These are phyloP conservation scores for Cicer bijugum DNA, from an alignment of 306 rosid genomes.

Conservation along the genomic window DNA sequence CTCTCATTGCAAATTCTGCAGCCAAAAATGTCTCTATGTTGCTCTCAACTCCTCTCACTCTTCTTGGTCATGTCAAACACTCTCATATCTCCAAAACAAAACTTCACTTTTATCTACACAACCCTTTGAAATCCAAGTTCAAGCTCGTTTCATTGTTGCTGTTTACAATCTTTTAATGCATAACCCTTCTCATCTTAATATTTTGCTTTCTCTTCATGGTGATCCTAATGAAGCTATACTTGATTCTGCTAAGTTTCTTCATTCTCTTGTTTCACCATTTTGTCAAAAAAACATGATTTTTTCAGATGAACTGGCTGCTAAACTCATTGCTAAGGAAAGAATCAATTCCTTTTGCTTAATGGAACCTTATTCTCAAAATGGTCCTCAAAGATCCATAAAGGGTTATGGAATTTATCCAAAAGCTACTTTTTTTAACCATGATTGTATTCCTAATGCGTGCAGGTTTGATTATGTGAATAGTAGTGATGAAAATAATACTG, in stretches of 20 bases:
- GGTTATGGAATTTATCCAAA: constrained; percentile 64
- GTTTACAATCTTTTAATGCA: constrained; percentile 50
- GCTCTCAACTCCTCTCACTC: constrained; percentile 52
- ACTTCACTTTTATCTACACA: constrained; percentile 40
- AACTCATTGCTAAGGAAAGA: constrained; percentile 65
- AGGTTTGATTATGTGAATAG: constrained; percentile 68
- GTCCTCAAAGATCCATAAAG: constrained; percentile 59
- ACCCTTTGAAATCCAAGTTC: constrained; percentile 58
- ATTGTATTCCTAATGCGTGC: constrained; percentile 80
- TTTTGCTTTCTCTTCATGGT: constrained; percentile 64
- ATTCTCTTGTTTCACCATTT: constrained; percentile 53
- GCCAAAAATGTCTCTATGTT: constrained; percentile 47
- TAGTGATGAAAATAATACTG: constrained; percentile 48
- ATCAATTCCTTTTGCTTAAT: constrained; percentile 70
- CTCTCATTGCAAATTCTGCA: constrained; percentile 51
- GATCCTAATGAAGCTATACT: constrained; percentile 34
- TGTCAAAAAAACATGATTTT: constrained; percentile 35
- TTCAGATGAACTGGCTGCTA: constrained; percentile 51
- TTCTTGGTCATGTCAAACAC: constrained; percentile 51
- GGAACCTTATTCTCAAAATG: constrained; percentile 59
- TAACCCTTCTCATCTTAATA: constrained; percentile 47
- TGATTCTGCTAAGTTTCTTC: constrained; percentile 51
- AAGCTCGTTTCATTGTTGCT: constrained; percentile 65
- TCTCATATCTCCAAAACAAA: constrained; percentile 38
- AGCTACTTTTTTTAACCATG: constrained; percentile 66